Evolutionary conservation across 164 flowering plant species (phyloP), one percentile per base, ranked within the genome.

Genomic region (Liriodendron chinense): DNA sequence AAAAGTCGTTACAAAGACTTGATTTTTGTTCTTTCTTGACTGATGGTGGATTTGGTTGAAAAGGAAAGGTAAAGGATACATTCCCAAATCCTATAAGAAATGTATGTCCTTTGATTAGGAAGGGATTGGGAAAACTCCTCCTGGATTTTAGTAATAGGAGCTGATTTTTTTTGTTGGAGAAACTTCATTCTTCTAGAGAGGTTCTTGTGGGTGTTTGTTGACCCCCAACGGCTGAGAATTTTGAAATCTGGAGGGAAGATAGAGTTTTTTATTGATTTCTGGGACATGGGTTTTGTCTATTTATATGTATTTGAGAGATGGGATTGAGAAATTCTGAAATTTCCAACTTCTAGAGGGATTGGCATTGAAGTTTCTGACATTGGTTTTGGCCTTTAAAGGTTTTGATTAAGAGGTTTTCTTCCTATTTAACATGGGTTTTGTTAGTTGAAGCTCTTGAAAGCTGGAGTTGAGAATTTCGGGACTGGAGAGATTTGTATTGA

Each of bases 221-320:
- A 61, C 24, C 49, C 43, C 28, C 49, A 13, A 14, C n/a, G 26
- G 69, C 69, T 67, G 22, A 13, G 1, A 14, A 10, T 67, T 18
- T 18, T 16, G 7, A 43, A 67, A 67, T 16, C 26, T 26, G 25
- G 69, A 57, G 62, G n/a, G 16, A 20, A 57, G n/a, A n/a, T n/a
- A 63, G 22, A 22, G 22, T 0, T 66, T 74, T 68, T 3, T 50
- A 22, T 28, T 50, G 68, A 61, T 22, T n/a, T 75, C 59, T 9
- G 22, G 22, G 49, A 65, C 49, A 61, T 69, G 77, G 61, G 72
- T 59, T 75, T 59, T 59, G 57, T 9, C 22, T 61, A 12, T 75
- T 68, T 75, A 26, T 48, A 61, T 25, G 18, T 16, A 24, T 53
- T 7, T 47, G 57, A 69, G 72, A 47, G 22, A 7, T 48, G 72